Percentiles rank a stretch among this genome's conserved stretches.
These are phyloP conservation scores for Phaffomyces antillensis DNA, from an alignment of 805 yeast species.

Conservation along the genomic window DNA sequence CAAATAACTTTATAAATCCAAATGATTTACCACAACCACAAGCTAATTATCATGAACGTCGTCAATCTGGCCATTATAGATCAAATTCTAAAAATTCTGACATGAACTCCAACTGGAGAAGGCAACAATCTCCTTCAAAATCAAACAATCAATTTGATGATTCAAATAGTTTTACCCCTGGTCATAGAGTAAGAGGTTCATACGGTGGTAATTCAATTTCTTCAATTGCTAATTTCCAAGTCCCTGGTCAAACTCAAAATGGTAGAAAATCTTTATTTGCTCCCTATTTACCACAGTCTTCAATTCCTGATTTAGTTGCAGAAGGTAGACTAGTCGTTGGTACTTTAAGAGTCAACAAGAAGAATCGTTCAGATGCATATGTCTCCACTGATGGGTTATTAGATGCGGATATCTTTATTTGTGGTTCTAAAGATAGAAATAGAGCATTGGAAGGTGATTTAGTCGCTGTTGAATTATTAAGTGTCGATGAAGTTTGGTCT, in stretches of 20 bases:
- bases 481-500: conserved; percentile 97
- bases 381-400: conserved; percentile 94
- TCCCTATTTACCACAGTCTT: conserved; percentile 90
- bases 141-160: conserved; percentile 16
- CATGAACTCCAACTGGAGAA: conserved; percentile 54
- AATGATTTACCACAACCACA: conserved; percentile 25
- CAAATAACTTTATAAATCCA: conserved; percentile 10
- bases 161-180: conserved; percentile 52
- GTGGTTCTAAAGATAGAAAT: conserved; percentile 97
- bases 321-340: conserved; percentile 94
- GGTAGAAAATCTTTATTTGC: conserved; percentile 81
- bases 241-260: conserved; percentile 15
- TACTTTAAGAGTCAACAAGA: conserved; percentile 86
- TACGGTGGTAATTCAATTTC: conserved; percentile 52
- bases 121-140: conserved; percentile 29
- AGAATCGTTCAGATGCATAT: conserved; percentile 95
- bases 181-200: conserved; percentile 73
- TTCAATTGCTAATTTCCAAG: conserved; percentile 21
- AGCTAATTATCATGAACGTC: conserved; percentile 28
- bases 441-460: conserved; percentile 95
- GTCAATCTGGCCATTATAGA: conserved; percentile 34
- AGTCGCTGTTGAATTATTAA: conserved; percentile 90
- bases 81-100: conserved; percentile 33
- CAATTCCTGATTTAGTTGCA: conserved; percentile 79
- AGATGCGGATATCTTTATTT: conserved; percentile 94